Percentiles rank a stretch among this genome's conserved stretches.
Evolutionary conservation across 2,329 filamentous ascomycete genomes (phyloP).

Genomic region (Pezicula rhizophila): DNA sequence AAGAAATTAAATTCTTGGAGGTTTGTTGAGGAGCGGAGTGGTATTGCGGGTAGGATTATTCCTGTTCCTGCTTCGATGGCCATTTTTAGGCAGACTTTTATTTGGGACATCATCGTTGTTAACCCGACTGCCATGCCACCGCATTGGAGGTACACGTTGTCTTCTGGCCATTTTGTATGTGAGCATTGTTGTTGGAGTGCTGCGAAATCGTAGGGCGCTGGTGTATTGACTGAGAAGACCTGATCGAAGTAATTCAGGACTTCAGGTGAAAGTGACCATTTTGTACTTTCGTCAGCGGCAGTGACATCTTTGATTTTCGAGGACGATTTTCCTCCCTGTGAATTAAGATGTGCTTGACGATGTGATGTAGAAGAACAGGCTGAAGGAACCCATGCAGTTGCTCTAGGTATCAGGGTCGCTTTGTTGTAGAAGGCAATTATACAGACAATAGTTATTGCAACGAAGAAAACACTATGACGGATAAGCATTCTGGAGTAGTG

Average conservation of each 20-base stretch:
- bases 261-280: slow-evolving; percentile 1
- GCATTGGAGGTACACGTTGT: slow-evolving; percentile 28
- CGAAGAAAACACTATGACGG: neutral
- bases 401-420: no score
- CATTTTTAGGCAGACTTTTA: slow-evolving; percentile 32
- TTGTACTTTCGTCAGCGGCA: neutral
- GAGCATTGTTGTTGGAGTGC: slow-evolving; percentile 21
- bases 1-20: slow-evolving; percentile 28
- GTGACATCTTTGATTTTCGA: neutral
- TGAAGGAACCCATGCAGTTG: no score
- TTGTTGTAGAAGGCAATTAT: neutral
- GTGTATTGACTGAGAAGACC: slow-evolving; percentile 21
- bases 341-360: no score
- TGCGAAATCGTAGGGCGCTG: slow-evolving; percentile 18
- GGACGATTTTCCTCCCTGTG: no score
- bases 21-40: slow-evolving; percentile 25
- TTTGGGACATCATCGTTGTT: slow-evolving; percentile 29
- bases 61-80: slow-evolving; percentile 27
- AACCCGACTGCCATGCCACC: slow-evolving; percentile 27
- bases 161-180: slow-evolving; percentile 19
- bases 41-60: slow-evolving; percentile 28
- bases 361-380: no score
- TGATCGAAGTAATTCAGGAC: slow-evolving; percentile 26
- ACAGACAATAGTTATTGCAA: neutral
- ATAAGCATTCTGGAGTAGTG: neutral